Evolutionary conservation across 768 basidiomycete species (phyloP), one percentile per base, ranked within the genome.

Genomic region (Suillus subluteus): DNA sequence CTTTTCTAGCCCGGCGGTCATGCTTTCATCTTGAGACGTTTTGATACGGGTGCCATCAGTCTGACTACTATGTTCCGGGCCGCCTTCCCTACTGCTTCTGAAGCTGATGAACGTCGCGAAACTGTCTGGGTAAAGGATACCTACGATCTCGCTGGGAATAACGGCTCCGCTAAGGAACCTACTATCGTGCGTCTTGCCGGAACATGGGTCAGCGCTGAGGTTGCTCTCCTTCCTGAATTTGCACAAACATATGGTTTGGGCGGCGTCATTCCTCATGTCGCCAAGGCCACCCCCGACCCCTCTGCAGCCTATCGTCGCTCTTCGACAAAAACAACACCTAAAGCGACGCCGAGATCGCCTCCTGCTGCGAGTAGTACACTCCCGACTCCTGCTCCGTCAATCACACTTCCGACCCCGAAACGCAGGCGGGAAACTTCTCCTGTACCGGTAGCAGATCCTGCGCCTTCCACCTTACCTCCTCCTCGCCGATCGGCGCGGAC

Each of bases 11-110:
- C 90, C 37, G 77, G 81, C 16, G 89, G 91, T 43, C 96, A 98
- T 79, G 95, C 96, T 30, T 98, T 98, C 76, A 94, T 98, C 74
- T 89, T 98, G 43, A 88, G 96, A 55, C 89, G 96, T 64, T 96
- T 92, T 72, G 96, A 98, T 79, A 97, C 96, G 4, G 90, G 92
- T 66, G 95, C 95, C 23, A 87, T 98, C 79, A 92, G 91, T 69
- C 86, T 96, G 12, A 97, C 96, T 12, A 97, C 96, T 65, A 97
- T 98, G 95, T 97, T 93, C 81, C 92, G 95, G 66, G 95, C 95
- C 9, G 95, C 95, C 0, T 98, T 95, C 77, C 96, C 96, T 12
- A 86, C 83, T 46, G 92, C 95, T 4, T 80, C 82, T 52, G 93
- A 95, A 2, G 80, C 84, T 58, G 88, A 91, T 21, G 96, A 98